Evolutionary conservation across 2,329 filamentous ascomycete species (phyloP), one percentile per base, ranked within the genome.

Genomic region (Alternaria sp.): DNA sequence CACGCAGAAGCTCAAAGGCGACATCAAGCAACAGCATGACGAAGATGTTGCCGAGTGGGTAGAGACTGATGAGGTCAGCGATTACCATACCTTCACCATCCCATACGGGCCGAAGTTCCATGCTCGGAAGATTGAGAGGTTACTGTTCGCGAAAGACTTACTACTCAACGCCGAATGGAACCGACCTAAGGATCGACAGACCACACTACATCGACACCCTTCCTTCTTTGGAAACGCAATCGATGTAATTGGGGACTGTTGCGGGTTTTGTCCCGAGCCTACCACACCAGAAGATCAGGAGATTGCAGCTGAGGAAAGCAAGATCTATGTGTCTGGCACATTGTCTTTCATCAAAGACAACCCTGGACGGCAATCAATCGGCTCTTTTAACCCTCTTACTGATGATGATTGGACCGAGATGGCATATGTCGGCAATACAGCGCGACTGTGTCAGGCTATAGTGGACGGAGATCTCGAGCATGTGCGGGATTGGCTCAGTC

Each of bases 391-490:
- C 71, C 93, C 93, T 0, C 84, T 95, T 41, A 94, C 91, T 0
- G 89, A 93, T 45, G 86, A 92, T 55, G 92, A 96, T 74, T 96
- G 93, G 92, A 96, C 93, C 1, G 92, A 94, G 68, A 96, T 96
- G 92, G 92, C 93, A 0, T 97, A 96, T 69, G 86, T 96, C 37
- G 92, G 92, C 11, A 92, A 94, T 68, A 94, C 92, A 1, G 89
- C 88, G 41, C 84, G 87, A 15, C 84, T 97, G 2, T 96, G 92
- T 72, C 90, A 94, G 73, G 93, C 92, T 1, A 96, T 97, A 61
- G 88, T 94, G 5, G 89, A 94, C 69, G 84, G 86, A 2, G 90
- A 96, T 76, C 70, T 90, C 4, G 89, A 92, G 41, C 86, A 88
- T 65, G 90, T 96, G 4, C 79, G 88, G 69, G 87, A 89, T 68